Percentiles rank a stretch among this genome's conserved stretches.
These are phyloP conservation scores for Rutstroemia sp. DNA, from an alignment of 2,329 filamentous ascomycete genomes.

Conservation along the genomic window DNA sequence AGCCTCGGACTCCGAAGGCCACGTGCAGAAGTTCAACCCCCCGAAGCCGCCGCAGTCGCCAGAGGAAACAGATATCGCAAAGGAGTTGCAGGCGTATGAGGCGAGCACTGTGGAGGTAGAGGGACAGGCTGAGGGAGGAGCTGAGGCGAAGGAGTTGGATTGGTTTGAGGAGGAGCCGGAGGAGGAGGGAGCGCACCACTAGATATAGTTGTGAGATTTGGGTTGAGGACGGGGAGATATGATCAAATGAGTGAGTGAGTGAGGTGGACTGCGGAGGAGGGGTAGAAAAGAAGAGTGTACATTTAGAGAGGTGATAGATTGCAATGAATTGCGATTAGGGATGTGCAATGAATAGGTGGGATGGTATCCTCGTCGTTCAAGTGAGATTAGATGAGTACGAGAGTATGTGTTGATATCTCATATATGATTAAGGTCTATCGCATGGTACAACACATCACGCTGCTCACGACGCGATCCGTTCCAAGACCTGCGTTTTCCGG, in stretches of 20 bases:
- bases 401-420: too few species aligned
- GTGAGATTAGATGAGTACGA: too few species aligned
- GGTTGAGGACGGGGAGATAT: background rate
- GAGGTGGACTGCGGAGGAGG: background rate
- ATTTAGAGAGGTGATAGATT: slow-evolving; percentile 9
- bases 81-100: slow-evolving; percentile 91
- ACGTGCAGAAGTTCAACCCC: slow-evolving; percentile 79
- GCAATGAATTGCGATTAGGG: background rate
- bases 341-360: too few species aligned
- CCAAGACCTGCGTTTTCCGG: too few species aligned
- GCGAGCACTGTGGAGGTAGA: slow-evolving; percentile 89
- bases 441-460: too few species aligned
- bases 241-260: background rate
- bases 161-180: slow-evolving; percentile 76
- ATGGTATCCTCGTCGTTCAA: too few species aligned
- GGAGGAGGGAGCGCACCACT: slow-evolving; percentile 38
- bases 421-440: too few species aligned
- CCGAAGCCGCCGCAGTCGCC: slow-evolving; percentile 81
- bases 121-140: slow-evolving; percentile 62
- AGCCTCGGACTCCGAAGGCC: slow-evolving; percentile 77
- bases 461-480: too few species aligned
- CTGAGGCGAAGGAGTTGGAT: slow-evolving; percentile 50
- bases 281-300: slow-evolving; percentile 6
- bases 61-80: slow-evolving; percentile 89
- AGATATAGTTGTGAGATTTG: slow-evolving; percentile 11